phyloP scores from a whole-genome alignment of 805 yeast species.

The Cyberlindnera bimundalis region DNA sequence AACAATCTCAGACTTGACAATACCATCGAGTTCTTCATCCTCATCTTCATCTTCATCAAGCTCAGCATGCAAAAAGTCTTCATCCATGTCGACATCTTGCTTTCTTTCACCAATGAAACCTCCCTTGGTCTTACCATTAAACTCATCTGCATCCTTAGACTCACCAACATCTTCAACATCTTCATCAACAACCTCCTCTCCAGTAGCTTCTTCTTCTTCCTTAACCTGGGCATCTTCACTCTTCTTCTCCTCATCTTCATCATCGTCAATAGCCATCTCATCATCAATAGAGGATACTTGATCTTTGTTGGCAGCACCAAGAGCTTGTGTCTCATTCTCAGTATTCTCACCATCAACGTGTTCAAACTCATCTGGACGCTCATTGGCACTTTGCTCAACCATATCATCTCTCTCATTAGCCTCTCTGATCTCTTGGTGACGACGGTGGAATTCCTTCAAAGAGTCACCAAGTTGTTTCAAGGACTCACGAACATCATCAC shows the following conservation, averaged over 20 bases:
- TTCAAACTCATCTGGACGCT: conserved; percentile 81
- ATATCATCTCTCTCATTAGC: conserved; percentile 48
- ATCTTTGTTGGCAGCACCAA: conserved; percentile 85
- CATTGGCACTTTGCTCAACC: conserved; percentile 51
- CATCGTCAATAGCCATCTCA: conserved; percentile 79
- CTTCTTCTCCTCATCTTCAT: conserved; percentile 35
- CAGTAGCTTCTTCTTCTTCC: conserved; percentile 26
- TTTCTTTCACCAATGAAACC: conserved; percentile 49
- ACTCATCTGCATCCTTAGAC: conserved; percentile 38
- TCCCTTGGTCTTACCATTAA: conserved; percentile 47
- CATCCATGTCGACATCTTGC: conserved; percentile 30
- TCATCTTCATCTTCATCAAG: conserved; percentile 24
- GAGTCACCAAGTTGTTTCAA: conserved; percentile 90
- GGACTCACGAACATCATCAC: conserved; percentile 70
- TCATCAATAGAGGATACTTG: conserved; percentile 75
- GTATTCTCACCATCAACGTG: conserved; percentile 79
- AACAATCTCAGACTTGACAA: conserved; percentile 22
- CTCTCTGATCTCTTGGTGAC: conserved; percentile 83
- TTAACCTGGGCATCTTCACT: conserved; percentile 32
- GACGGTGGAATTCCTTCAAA: conserved; percentile 84
- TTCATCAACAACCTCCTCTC: conserved; percentile 24
- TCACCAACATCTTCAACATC: conserved; percentile 31
- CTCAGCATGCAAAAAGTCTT: conserved; percentile 32
- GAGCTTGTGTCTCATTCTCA: conserved; percentile 80
- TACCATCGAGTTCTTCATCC: conserved; percentile 18